These are phyloP conservation scores for Xylaria sp. DNA, from an alignment of 2,329 filamentous ascomycete species.

Conservation along the genomic window DNA sequence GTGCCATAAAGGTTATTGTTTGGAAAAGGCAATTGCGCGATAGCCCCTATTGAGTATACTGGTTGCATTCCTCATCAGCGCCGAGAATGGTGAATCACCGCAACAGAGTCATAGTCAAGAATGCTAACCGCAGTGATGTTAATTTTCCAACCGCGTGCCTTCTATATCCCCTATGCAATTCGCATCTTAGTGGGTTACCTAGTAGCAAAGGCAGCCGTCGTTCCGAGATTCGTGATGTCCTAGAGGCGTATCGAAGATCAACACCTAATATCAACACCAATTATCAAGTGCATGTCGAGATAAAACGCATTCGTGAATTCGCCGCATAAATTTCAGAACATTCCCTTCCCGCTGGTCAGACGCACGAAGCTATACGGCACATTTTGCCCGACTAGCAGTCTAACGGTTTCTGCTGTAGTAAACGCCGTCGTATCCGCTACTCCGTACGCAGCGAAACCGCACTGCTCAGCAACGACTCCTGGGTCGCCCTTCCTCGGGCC, in stretches of 20 bases:
- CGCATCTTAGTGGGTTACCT: background rate
- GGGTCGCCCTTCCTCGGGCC: conserved; percentile 75
- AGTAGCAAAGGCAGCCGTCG: background rate
- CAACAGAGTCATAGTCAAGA: background rate
- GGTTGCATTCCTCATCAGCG: conserved; percentile 8
- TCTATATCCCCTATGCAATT: background rate
- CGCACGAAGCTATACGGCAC: conserved; percentile 89
- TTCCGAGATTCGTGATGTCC: background rate
- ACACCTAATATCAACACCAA: conserved; percentile 12
- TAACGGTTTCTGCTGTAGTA: conserved; percentile 83
- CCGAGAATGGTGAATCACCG: background rate
- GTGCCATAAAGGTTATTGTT: background rate
- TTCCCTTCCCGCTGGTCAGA: conserved; percentile 68
- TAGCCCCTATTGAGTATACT: conserved; percentile 10
- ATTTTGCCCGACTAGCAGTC: conserved; percentile 84
- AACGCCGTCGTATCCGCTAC: conserved; percentile 84
- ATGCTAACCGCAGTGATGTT: background rate
- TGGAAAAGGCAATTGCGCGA: conserved; percentile 2
- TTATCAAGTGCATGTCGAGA: background rate
- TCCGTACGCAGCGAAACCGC: conserved; percentile 83
- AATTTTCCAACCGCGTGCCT: background rate
- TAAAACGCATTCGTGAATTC: background rate
- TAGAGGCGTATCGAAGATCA: background rate
- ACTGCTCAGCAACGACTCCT: conserved; percentile 74
- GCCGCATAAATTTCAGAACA: conserved; percentile 54